Conservation (phyloP, 169 alveolate species). For the Neospora caninum region DNA sequence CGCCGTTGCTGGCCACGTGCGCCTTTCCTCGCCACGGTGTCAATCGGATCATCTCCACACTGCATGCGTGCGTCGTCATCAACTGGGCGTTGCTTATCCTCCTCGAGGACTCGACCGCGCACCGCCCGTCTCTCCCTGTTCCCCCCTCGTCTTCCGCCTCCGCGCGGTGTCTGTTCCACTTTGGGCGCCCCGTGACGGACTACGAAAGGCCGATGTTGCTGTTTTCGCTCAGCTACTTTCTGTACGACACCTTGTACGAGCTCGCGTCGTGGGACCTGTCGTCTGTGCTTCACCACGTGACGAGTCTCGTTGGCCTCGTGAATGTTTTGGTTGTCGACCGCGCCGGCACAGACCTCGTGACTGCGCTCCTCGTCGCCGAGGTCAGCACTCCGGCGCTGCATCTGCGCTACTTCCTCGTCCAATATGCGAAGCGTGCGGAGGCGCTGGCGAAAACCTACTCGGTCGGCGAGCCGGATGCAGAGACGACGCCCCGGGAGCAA, state of each 20-base stretch:
- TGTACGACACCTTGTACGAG: constrained; percentile 64
- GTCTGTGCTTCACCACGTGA: constrained; percentile 54
- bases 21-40: constrained; percentile 59
- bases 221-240: constrained; percentile 57
- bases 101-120: not conserved
- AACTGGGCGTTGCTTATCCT: constrained; percentile 14
- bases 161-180: constrained; percentile 12
- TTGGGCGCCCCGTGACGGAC: constrained; percentile 23
- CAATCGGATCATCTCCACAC: constrained; percentile 37
- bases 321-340: not conserved
- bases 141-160: not conserved
- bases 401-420: constrained; percentile 58
- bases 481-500: not conserved
- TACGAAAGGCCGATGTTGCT: constrained; percentile 61
- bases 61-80: constrained; percentile 25
- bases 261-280: constrained; percentile 8
- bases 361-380: constrained; percentile 59
- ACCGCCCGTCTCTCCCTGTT: not conserved
- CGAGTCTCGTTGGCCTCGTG: constrained; percentile 13
- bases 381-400: constrained; percentile 71
- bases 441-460: not conserved
- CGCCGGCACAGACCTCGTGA: constrained; percentile 58
- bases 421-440: constrained; percentile 16
- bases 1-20: constrained; percentile 42
- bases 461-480: not conserved